These are phyloP conservation scores for Daldinia sp. DNA, from an alignment of 2,329 filamentous ascomycete species.

Conservation along the genomic window DNA sequence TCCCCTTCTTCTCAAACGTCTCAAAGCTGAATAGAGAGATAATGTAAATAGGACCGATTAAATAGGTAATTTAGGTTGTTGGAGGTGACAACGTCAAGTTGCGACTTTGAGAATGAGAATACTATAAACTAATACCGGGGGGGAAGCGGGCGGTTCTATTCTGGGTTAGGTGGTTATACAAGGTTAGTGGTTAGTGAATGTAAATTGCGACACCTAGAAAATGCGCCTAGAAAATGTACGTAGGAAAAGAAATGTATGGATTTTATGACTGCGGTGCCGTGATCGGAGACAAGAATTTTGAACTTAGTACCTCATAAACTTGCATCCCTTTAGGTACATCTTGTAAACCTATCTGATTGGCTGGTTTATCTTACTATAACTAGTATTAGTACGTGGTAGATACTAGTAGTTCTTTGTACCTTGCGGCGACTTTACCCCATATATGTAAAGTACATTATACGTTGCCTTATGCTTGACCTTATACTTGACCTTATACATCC, in stretches of 20 bases:
- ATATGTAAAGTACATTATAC: background rate
- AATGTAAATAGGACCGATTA: background rate
- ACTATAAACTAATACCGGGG: background rate
- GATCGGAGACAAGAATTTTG: slow-evolving; percentile 47
- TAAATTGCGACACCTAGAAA: slow-evolving; percentile 10
- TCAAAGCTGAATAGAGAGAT: background rate
- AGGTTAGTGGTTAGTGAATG: background rate
- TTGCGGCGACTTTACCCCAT: background rate
- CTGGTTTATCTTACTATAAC: background rate
- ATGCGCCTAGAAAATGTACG: background rate
- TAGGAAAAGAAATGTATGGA: background rate
- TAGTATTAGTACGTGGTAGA: background rate
- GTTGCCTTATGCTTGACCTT: too few species aligned
- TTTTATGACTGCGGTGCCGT: slow-evolving; percentile 34
- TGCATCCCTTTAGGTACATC: slow-evolving; percentile 3
- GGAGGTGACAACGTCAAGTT: slow-evolving; percentile 1
- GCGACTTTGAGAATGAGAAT: background rate
- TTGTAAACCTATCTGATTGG: background rate
- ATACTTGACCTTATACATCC: too few species aligned
- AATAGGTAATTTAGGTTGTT: background rate
- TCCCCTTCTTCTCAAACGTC: too few species aligned
- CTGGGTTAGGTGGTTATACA: slow-evolving; percentile 2
- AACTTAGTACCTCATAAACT: slow-evolving; percentile 12
- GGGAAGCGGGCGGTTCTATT: background rate
- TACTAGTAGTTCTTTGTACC: background rate